A percentile compares a stretch with the other conserved stretches of the same genome.
phyloP scores from a whole-genome alignment of 345 rosid genomes.

The Salix purpurea region DNA sequence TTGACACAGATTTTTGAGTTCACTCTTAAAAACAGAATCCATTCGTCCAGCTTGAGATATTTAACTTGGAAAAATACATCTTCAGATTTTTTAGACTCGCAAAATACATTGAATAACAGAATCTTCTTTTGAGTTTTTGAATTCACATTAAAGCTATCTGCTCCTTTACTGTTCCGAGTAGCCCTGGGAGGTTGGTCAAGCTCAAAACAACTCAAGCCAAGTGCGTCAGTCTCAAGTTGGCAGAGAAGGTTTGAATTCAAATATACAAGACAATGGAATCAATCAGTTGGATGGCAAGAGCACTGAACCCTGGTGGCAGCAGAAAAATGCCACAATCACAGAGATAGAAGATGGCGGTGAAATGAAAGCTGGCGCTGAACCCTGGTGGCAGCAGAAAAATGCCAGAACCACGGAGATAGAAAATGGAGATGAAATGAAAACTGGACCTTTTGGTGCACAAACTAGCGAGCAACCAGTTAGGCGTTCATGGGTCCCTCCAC shows the following conservation, averaged over 20 bases:
- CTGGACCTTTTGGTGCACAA: slow-evolving; percentile 31
- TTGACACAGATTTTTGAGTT: neutral
- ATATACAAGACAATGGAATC: slow-evolving; percentile 38
- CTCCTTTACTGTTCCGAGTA: slow-evolving; percentile 17
- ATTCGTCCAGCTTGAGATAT: neutral
- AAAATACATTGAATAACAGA: neutral
- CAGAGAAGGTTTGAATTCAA: slow-evolving; percentile 36
- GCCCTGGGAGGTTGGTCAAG: slow-evolving; percentile 78
- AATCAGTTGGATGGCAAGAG: slow-evolving; percentile 35
- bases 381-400: slow-evolving; percentile 82
- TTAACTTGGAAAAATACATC: neutral
- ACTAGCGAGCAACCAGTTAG: slow-evolving; percentile 48
- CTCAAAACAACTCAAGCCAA: slow-evolving; percentile 41
- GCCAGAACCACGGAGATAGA: slow-evolving; percentile 59
- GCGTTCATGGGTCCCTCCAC: slow-evolving; percentile 92
- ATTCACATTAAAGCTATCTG: slow-evolving; percentile 3
- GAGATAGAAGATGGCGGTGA: slow-evolving; percentile 56
- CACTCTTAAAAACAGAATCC: neutral
- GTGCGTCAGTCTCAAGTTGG: slow-evolving; percentile 30
- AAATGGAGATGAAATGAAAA: slow-evolving; percentile 44
- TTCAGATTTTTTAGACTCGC: neutral
- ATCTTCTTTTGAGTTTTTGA: neutral
- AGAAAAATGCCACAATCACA: slow-evolving; percentile 52
- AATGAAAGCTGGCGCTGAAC: slow-evolving; percentile 11
- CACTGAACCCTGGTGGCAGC: slow-evolving; percentile 68